Base-by-base conservation (phyloP, 768 basidiomycete genomes). In the Panus rudis region DNA sequence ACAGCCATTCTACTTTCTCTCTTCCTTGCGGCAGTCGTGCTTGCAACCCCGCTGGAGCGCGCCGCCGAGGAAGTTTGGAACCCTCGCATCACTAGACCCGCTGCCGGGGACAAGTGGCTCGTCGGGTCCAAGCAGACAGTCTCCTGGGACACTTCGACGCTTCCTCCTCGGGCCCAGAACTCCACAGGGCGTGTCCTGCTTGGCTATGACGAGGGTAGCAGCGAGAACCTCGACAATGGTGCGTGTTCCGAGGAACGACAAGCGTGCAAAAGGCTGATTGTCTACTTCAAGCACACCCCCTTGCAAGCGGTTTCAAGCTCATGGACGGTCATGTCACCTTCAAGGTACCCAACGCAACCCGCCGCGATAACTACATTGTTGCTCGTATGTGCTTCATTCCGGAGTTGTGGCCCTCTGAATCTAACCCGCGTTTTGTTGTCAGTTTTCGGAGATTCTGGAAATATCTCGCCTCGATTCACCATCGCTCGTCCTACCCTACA, bases 401-500 rank as follows among this genome's bases (percentile, higher is more conserved):
- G 6, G 8, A 10, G 4, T 26, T n/a, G 3, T 14, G 14, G 22
- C 1, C 13, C n/a, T 8, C 21, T 35, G 8, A 7, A 35, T 35
- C 21, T 35, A 8, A 17, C 21, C 10, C 16, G n/a, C 33, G 21
- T 35, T 17, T 17, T 35, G 8, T 37, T 14, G 33, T n/a, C 42
- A 74, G 72, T 75, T 23, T 58, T 75, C 33, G 73, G 72, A 31
- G 70, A 74, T 53, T 73, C 72, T 4, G 72, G 68, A 39, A 63
- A 71, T 58, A 49, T 39, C 13, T 60, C 56, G 4, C 46, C 47
- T 16, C 11, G 42, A 33, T 55, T 64, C 50, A 54, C 57, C 40
- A 66, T 65, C 41, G 23, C 21, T 17, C 16, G 4, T 4, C 14
- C 7, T 5, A n/a, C n/a, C n/a, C n/a, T n/a, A n/a, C n/a, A n/a